These are phyloP conservation scores for Pneumocystis carinii DNA, from an alignment of 1,139 yeast species.

Conservation along the genomic window DNA sequence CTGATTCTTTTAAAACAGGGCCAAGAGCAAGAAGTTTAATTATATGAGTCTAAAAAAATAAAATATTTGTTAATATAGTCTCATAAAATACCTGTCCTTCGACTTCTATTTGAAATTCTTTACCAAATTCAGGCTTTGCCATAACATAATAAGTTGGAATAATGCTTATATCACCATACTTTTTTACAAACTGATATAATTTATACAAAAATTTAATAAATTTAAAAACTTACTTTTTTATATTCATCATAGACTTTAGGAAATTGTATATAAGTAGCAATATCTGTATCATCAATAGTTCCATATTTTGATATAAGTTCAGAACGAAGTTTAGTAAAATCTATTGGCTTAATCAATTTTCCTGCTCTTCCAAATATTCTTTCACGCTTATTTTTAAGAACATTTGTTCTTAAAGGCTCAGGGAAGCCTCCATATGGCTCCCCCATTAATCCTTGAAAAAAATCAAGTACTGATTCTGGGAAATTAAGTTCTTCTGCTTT, in stretches of 20 bases:
- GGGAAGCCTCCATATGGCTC: slow-evolving; percentile 99
- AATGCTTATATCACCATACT: slow-evolving; percentile 83
- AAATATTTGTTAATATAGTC: too few species aligned
- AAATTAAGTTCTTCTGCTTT: slow-evolving; percentile 84
- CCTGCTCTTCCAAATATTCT: slow-evolving; percentile 87
- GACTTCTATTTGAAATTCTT: slow-evolving; percentile 76
- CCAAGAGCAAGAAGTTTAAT: slow-evolving; percentile 87
- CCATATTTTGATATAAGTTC: slow-evolving; percentile 47
- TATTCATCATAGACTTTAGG: slow-evolving; percentile 91
- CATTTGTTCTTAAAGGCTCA: slow-evolving; percentile 86
- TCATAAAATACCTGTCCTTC: slow-evolving; percentile 46
- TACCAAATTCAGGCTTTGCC: slow-evolving; percentile 72
- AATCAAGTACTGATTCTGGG: slow-evolving; percentile 96
- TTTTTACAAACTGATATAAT: slow-evolving; percentile 40
- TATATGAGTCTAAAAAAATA: slow-evolving; percentile 50
- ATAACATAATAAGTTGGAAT: slow-evolving; percentile 84
- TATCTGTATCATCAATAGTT: slow-evolving; percentile 62
- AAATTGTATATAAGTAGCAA: slow-evolving; percentile 93
- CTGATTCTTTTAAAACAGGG: slow-evolving; percentile 69
- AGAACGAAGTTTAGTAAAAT: slow-evolving; percentile 52
- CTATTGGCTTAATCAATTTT: slow-evolving; percentile 66
- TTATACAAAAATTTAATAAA: too few species aligned
- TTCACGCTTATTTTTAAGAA: slow-evolving; percentile 78
- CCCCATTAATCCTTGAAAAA: slow-evolving; percentile 98
- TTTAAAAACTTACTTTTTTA: slow-evolving; percentile 23